Percentiles rank a stretch among this genome's conserved stretches.
These are phyloP conservation scores for Carex scoparia DNA, from an alignment of 176 grass and related monocot species.

Conservation along the genomic window DNA sequence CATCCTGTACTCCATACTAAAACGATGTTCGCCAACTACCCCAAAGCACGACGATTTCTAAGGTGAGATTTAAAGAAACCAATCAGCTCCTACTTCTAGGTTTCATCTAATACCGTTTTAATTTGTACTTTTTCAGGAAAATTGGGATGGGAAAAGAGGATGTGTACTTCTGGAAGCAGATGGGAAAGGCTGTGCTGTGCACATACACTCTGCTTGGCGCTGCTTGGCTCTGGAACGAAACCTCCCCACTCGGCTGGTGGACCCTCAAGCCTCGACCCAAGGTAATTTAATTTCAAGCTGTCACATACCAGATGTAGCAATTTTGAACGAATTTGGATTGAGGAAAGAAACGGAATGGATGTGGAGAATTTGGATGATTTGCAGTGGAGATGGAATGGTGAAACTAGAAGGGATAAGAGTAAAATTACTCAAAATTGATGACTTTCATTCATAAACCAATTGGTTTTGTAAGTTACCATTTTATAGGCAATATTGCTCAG, in stretches of 20 bases:
- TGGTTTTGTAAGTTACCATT: too few species aligned
- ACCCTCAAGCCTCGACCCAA: constrained; percentile 73
- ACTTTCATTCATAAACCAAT: too few species aligned
- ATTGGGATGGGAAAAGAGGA: constrained; percentile 61
- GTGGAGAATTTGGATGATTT: too few species aligned
- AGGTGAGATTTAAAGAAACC: constrained; percentile 25
- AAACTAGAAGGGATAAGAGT: too few species aligned
- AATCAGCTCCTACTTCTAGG: neutral
- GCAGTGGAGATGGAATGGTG: too few species aligned
- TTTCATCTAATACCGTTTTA: neutral
- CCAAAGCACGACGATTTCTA: constrained; percentile 44
- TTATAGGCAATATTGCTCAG: too few species aligned
- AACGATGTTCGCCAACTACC: constrained; percentile 44
- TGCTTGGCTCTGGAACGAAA: constrained; percentile 75
- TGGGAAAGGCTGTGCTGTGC: constrained; percentile 68
- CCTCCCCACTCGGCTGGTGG: constrained; percentile 75
- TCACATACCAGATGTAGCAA: too few species aligned
- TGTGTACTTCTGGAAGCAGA: constrained; percentile 73
- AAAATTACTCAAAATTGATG: too few species aligned
- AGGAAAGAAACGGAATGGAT: too few species aligned
- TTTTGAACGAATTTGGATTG: too few species aligned
- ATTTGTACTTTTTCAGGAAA: constrained; percentile 26
- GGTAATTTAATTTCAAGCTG: constrained; percentile 18
- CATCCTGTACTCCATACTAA: neutral
- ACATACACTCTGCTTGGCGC: constrained; percentile 54